These are phyloP conservation scores for Phellopilus nigrolimitatus DNA, from an alignment of 1,284 basidiomycete genomes.

Conservation along the genomic window DNA sequence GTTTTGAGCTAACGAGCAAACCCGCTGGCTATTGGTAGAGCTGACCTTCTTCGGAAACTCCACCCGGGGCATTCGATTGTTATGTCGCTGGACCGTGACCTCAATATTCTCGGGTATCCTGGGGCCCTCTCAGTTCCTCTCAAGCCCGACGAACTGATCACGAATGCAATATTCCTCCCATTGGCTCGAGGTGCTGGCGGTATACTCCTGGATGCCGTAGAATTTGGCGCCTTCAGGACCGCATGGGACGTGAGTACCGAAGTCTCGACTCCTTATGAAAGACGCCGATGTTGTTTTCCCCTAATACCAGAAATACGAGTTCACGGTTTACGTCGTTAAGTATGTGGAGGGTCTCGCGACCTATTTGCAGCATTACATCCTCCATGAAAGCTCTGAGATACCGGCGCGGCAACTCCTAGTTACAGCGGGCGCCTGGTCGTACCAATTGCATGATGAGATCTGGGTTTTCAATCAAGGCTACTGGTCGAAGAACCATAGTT, in stretches of 20 bases:
- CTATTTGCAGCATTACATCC: constrained; percentile 40
- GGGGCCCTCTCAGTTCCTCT: constrained; percentile 42
- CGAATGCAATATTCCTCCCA: constrained; percentile 45
- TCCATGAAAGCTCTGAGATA: constrained; percentile 57
- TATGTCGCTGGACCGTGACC: constrained; percentile 40
- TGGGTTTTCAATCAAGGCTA: constrained; percentile 69
- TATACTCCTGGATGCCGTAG: constrained; percentile 44
- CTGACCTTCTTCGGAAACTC: constrained; percentile 46
- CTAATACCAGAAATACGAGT: constrained; percentile 38
- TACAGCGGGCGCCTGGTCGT: constrained; percentile 44
- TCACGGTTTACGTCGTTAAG: constrained; percentile 41
- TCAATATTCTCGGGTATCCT: constrained; percentile 51
- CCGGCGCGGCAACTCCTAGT: constrained; percentile 51
- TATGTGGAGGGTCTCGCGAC: constrained; percentile 26
- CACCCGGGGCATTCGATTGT: constrained; percentile 62
- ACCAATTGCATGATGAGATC: constrained; percentile 61
- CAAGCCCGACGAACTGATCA: constrained; percentile 44
- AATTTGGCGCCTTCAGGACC: constrained; percentile 51
- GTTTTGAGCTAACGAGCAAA: constrained; percentile 7
- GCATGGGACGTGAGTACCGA: constrained; percentile 51
- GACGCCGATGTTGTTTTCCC: background rate
- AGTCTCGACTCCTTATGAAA: background rate
- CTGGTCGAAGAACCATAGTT: constrained; percentile 58
- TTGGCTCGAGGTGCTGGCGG: constrained; percentile 47
- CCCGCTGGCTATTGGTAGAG: constrained; percentile 31